Evolutionary conservation across 2,329 filamentous ascomycete genomes (phyloP).

Genomic region (Penicillium sp.): DNA sequence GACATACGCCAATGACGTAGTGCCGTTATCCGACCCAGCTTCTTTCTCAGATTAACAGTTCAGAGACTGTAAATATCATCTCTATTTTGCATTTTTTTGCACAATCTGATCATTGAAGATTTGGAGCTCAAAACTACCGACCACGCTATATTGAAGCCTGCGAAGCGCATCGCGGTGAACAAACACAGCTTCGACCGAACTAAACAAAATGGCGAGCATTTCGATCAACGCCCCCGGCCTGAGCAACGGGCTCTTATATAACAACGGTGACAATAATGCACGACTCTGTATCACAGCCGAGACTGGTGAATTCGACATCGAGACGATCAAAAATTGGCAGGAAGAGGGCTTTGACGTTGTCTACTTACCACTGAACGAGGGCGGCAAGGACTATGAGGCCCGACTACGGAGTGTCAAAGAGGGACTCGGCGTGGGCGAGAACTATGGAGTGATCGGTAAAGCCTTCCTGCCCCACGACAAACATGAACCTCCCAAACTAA

Average conservation of each 20-base stretch:
- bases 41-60: not conserved
- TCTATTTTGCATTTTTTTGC: not conserved
- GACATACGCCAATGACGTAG: slow-evolving; percentile 16
- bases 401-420: slow-evolving; percentile 55
- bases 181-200: not conserved
- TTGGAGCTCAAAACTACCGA: not conserved
- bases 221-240: slow-evolving; percentile 35
- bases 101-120: not conserved
- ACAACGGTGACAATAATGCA: slow-evolving; percentile 33
- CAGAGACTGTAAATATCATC: not conserved
- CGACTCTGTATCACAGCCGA: slow-evolving; percentile 37
- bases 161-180: not conserved
- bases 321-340: slow-evolving; percentile 56
- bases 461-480: not conserved
- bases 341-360: slow-evolving; percentile 62
- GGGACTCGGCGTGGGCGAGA: slow-evolving; percentile 57
- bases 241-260: slow-evolving; percentile 35
- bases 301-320: slow-evolving; percentile 52
- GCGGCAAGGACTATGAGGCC: slow-evolving; percentile 53
- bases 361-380: slow-evolving; percentile 58
- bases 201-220: slow-evolving; percentile 30
- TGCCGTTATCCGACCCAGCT: slow-evolving; percentile 2
- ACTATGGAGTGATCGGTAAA: slow-evolving; percentile 61
- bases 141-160: not conserved
- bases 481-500: not conserved